phyloP scores from a whole-genome alignment of 495 filamentous ascomycete genomes.

The Aspergillus baeticus region DNA sequence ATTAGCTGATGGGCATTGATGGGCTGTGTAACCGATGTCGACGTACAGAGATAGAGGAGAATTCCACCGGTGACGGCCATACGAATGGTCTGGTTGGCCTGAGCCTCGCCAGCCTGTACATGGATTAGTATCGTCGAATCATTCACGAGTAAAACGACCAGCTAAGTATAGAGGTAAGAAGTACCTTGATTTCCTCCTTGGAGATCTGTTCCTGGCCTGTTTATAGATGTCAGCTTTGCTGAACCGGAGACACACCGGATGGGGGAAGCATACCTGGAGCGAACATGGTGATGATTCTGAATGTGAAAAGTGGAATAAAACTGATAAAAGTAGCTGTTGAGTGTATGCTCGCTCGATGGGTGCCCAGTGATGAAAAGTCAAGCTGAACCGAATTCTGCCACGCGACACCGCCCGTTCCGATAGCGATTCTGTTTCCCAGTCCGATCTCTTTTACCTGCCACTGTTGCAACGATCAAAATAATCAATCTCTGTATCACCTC shows the following conservation, averaged over 20 bases:
- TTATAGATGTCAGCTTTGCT: background rate
- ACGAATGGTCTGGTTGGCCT: constrained; percentile 67
- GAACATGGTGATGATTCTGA: constrained; percentile 39
- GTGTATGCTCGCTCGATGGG: background rate
- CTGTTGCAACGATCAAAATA: background rate
- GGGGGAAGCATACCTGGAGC: constrained; percentile 36
- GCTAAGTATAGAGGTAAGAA: background rate
- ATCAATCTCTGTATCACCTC: background rate
- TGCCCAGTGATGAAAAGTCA: constrained; percentile 1
- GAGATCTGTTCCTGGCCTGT: constrained; percentile 47
- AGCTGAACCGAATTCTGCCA: constrained; percentile 10
- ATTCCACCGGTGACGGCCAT: constrained; percentile 60
- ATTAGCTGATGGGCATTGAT: constrained; percentile 3
- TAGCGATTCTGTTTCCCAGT: background rate
- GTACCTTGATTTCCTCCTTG: constrained; percentile 47
- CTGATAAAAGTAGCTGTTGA: background rate
- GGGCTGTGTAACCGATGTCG: background rate
- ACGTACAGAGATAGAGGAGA: constrained; percentile 78
- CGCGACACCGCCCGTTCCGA: background rate
- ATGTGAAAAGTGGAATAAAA: background rate
- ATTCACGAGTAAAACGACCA: background rate
- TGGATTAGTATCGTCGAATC: background rate
- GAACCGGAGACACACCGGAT: background rate
- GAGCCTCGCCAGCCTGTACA: constrained; percentile 60
- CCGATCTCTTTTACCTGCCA: background rate